phyloP scores from a whole-genome alignment of 139 green algal species.

The Chlamydomonas sp. region DNA sequence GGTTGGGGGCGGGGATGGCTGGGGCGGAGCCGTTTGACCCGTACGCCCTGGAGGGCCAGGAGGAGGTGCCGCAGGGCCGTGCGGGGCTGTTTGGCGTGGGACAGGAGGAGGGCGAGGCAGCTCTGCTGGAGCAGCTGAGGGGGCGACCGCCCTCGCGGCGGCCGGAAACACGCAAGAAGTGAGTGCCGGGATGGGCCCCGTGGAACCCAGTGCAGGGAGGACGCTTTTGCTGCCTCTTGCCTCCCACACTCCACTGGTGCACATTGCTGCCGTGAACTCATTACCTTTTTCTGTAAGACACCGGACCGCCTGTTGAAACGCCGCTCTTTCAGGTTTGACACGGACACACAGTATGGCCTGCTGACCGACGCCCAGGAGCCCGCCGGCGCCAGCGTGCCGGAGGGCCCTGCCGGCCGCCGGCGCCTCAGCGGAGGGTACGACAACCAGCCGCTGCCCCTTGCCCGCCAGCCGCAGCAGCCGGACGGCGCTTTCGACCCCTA shows the following conservation, averaged over 20 bases:
- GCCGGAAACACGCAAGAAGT: background rate
- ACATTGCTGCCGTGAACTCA: background rate
- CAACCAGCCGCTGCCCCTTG: background rate
- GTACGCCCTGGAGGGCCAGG: background rate
- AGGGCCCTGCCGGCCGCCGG: background rate
- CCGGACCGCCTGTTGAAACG: background rate
- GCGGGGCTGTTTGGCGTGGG: background rate
- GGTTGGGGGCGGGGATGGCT: too few species aligned
- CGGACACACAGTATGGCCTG: constrained; percentile 15
- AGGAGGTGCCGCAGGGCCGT: background rate
- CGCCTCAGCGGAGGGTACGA: background rate
- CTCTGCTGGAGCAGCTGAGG: constrained; percentile 12
- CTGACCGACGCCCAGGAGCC: background rate
- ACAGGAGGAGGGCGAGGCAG: constrained; percentile 12
- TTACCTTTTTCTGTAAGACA: background rate
- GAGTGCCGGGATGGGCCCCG: background rate
- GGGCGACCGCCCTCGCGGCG: background rate
- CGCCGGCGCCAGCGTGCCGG: background rate
- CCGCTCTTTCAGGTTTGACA: background rate
- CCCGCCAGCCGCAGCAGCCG: background rate
- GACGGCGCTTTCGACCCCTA: background rate
- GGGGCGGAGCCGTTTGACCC: background rate
- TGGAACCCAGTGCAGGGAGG: background rate
- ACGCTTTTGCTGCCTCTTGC: background rate
- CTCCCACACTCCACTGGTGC: too few species aligned